Conservation (phyloP, 2,329 filamentous ascomycete genomes). For the Arthrobotrys musiformis region DNA sequence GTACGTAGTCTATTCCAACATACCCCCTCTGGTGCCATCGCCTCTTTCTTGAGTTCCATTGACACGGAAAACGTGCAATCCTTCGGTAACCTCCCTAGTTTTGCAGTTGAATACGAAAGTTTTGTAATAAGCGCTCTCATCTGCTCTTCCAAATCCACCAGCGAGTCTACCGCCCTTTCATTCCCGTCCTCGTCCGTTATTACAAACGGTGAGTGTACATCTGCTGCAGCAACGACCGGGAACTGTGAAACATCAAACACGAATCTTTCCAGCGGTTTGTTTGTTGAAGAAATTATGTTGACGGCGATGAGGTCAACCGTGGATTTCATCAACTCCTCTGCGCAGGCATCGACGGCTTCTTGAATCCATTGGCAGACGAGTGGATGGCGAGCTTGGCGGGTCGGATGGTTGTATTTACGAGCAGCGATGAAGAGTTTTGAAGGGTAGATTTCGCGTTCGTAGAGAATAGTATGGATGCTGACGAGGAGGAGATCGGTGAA, state of each 20-base stretch:
- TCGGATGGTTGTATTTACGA: slow-evolving; percentile 83
- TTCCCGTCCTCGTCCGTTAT: slow-evolving; percentile 34
- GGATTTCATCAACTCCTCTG: slow-evolving; percentile 73
- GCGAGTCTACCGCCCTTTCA: slow-evolving; percentile 59
- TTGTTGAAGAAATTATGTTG: slow-evolving; percentile 61
- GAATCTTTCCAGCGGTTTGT: slow-evolving; percentile 69
- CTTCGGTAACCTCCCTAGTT: slow-evolving; percentile 70
- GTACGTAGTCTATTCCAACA: slow-evolving; percentile 60
- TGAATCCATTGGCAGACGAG: slow-evolving; percentile 85
- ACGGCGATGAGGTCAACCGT: slow-evolving; percentile 62
- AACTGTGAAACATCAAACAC: slow-evolving; percentile 70
- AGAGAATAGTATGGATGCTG: slow-evolving; percentile 85
- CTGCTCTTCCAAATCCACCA: slow-evolving; percentile 74
- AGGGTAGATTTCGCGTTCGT: slow-evolving; percentile 83
- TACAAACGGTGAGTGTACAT: slow-evolving; percentile 62
- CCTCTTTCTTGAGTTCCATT: slow-evolving; percentile 75
- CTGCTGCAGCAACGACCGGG: slow-evolving; percentile 63
- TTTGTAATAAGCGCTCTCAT: slow-evolving; percentile 74
- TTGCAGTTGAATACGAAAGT: slow-evolving; percentile 71
- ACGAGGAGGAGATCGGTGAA: slow-evolving; percentile 85
- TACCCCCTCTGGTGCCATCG: slow-evolving; percentile 70
- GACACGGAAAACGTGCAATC: slow-evolving; percentile 80
- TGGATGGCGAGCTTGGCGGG: slow-evolving; percentile 86
- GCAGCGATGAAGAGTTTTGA: slow-evolving; percentile 78
- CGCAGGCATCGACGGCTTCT: slow-evolving; percentile 79